These are phyloP conservation scores for Geranomyces variabilis DNA, from an alignment of 192 early-diverging fungal species.

Conservation along the genomic window DNA sequence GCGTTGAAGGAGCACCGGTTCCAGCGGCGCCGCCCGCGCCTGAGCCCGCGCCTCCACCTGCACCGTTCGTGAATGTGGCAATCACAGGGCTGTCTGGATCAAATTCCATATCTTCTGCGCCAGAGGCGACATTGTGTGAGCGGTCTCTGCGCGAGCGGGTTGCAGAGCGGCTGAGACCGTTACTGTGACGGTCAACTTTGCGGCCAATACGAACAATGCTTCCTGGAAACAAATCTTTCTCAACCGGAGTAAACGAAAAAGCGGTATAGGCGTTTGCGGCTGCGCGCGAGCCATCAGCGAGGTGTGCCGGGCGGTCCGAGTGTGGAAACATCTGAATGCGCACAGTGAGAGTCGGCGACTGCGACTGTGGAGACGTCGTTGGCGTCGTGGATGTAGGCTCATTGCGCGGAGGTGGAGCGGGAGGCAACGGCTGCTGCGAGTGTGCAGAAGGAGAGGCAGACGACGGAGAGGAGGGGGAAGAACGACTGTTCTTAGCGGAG, in stretches of 20 bases:
- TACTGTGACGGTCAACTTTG: conserved; percentile 41
- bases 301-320: conserved; percentile 30
- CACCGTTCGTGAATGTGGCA: background rate
- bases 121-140: conserved; percentile 24
- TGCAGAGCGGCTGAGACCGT: background rate
- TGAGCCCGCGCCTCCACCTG: background rate
- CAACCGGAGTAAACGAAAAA: conserved; percentile 48
- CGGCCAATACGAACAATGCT: conserved; percentile 47
- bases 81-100: conserved; percentile 2
- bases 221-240: conserved; percentile 38
- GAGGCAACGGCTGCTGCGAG: no score
- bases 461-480: no score
- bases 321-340: conserved; percentile 37
- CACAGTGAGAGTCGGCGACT: conserved; percentile 7
- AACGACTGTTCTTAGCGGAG: no score
- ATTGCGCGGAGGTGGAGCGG: no score
- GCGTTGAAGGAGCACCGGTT: background rate
- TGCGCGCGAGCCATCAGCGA: background rate
- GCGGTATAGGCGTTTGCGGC: conserved; percentile 12
- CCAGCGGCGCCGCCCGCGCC: no score
- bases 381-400: no score
- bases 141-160: conserved; percentile 23
- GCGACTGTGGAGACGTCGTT: background rate
- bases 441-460: no score
- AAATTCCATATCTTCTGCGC: conserved; percentile 27